phyloP scores from a whole-genome alignment of 345 rosid genomes.

The Bruguiera parviflora region DNA sequence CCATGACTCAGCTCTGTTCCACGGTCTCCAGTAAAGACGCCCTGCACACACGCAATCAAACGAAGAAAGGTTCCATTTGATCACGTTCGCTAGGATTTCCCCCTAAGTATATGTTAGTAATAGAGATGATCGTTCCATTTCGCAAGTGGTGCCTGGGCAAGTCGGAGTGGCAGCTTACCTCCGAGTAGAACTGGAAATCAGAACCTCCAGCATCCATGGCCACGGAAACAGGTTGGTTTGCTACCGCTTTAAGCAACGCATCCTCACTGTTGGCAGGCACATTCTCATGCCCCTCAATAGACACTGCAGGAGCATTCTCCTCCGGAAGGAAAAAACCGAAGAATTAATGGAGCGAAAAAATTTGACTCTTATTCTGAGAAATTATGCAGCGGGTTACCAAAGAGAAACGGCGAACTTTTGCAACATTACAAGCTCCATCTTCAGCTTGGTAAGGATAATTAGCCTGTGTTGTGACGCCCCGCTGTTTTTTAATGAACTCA shows the following conservation, averaged over 20 bases:
- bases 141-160: too few relatives aligned
- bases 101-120: too few relatives aligned
- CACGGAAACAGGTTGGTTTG: conserved; percentile 6
- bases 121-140: too few relatives aligned
- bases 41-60: conserved; percentile 24
- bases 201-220: conserved; percentile 7
- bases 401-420: conserved; percentile 22
- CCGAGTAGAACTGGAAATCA: conserved; percentile 2
- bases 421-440: conserved; percentile 41
- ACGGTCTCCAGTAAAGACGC: conserved; percentile 57
- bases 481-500: conserved; percentile 41
- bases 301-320: conserved; percentile 2
- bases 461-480: conserved; percentile 60
- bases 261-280: conserved; percentile 9
- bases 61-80: background rate
- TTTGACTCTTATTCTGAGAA: background rate
- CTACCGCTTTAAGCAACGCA: conserved; percentile 2
- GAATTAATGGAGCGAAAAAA: background rate
- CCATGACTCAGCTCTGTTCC: conserved; percentile 61
- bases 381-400: background rate
- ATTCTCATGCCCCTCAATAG: conserved; percentile 2
- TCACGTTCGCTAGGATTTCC: too few relatives aligned
- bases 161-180: background rate
- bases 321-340: background rate
- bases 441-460: conserved; percentile 53